A percentile compares a stretch with the other conserved stretches of the same genome.
Evolutionary conservation across 78 protist species (phyloP).

Genomic region (Cavenderia fasciculata): DNA sequence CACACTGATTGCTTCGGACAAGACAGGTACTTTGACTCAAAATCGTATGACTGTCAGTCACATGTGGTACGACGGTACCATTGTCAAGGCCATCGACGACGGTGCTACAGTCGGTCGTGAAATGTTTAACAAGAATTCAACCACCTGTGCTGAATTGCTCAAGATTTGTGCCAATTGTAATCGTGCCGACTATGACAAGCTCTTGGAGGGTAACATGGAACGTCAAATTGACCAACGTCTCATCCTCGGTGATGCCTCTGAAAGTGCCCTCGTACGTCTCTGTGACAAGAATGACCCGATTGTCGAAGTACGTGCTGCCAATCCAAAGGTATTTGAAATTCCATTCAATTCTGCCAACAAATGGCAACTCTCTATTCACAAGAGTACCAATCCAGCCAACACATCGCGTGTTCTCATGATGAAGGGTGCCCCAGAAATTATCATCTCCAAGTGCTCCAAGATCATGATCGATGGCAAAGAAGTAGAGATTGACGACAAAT

Average conservation of each 20-base stretch:
- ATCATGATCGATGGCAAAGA: slow-evolving; percentile 79
- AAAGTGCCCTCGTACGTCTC: slow-evolving; percentile 78
- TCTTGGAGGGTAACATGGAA: slow-evolving; percentile 54
- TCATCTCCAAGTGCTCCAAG: slow-evolving; percentile 81
- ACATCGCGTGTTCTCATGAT: slow-evolving; percentile 67
- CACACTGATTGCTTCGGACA: slow-evolving; percentile 93
- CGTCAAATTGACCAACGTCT: slow-evolving; percentile 65
- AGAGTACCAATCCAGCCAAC: neutral
- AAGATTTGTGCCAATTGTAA: slow-evolving; percentile 54
- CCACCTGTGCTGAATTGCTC: slow-evolving; percentile 16
- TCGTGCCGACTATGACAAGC: slow-evolving; percentile 60
- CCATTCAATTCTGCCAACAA: slow-evolving; percentile 97
- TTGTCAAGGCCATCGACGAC: slow-evolving; percentile 41
- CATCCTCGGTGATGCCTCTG: slow-evolving; percentile 90
- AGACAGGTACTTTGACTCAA: slow-evolving; percentile 98
- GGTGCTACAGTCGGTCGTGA: slow-evolving; percentile 34
- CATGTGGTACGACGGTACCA: slow-evolving; percentile 76
- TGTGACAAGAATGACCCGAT: slow-evolving; percentile 31
- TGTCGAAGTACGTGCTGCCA: slow-evolving; percentile 34
- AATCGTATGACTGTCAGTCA: slow-evolving; percentile 81
- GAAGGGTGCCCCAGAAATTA: slow-evolving; percentile 96
- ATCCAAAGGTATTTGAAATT: slow-evolving; percentile 84
- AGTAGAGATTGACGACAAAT: slow-evolving; percentile 26
- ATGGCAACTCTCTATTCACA: slow-evolving; percentile 81
- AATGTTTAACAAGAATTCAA: slow-evolving; percentile 4